Base-by-base conservation (phyloP, 1,284 basidiomycete species). In the Agroathelia rolfsii region DNA sequence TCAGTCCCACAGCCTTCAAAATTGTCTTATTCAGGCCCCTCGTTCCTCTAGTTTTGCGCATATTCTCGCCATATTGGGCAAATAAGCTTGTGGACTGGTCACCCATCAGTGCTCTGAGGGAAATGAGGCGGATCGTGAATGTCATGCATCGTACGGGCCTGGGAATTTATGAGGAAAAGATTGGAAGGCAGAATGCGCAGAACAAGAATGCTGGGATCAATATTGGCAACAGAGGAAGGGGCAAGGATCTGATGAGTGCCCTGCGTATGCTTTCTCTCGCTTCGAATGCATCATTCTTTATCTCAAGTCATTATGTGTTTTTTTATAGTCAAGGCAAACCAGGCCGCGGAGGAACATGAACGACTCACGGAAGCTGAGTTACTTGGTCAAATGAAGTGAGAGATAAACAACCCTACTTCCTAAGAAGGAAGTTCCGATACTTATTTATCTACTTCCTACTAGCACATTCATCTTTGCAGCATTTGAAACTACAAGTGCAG, bases 221-320 rank as follows among this genome's bases (percentile, higher is more conserved):
- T 6, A 24, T 31, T 24, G 40, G 38, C 14, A 54, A 61, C 34
- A 46, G 62, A 20, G 54, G 49, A 3, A 43, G 55, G 30, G 54
- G 54, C 1, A 65, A 61, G 43, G 68, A 72, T 46, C 61, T 72
- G 19, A 67, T 70, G 38, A 66, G 59, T 36, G 53, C 67, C 31
- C 51, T 72, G 40, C 41, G 70, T 72, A 35, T 49, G 66, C 55
- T 5, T 20, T 15, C 5, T 30, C 28, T 29, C 2, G 20, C 12
- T 6, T 39, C 26, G 26, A 14, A 9, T 14, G 26, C 26, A n/a
- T 32, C 19, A 32, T 6, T 35, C 20, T 28, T 14, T 3, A 13
- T 39, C 16, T 7, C n/a, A n/a, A n/a, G n/a, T n/a, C n/a, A 26
- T 18, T 15, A 15, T 11, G 15, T 3, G 13, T 11, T 27, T 24